Evolutionary conservation across 1,139 yeast genomes (phyloP), one percentile per base, ranked within the genome.

Genomic region (Sugiyamaella xylanicola): DNA sequence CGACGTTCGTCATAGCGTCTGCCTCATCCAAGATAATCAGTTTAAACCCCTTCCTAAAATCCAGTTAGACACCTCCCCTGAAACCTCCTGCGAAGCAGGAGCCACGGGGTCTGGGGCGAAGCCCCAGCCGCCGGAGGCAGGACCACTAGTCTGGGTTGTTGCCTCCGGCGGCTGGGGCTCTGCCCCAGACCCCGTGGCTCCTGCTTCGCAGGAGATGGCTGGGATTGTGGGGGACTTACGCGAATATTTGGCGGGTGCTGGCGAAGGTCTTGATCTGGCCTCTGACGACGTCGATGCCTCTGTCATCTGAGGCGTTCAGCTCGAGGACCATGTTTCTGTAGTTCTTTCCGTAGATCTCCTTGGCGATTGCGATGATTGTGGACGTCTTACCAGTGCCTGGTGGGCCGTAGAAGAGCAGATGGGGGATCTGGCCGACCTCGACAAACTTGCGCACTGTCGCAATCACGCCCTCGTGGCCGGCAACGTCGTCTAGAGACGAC

Each of bases 381-480:
- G 97, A 90, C 0, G 98, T 92, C 67, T 92, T 92, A 59, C 98
- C 98, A 0, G 98, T 92, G 32, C 98, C 98, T 51, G 98, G 97
- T 4, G 98, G 97, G 0, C 98, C 98, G 69, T 92, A 92, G 73
- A 92, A 92, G 50, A 93, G 74, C 96, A 92, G 88, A 70, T 93
- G 98, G 73, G 88, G 88, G 74, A 88, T 86, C 71, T 87, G 92
- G 11, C 95, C 93, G 59, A 87, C 88, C 59, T 83, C 81, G 17
- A 92, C 92, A 70, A 95, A 92, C 69, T 85, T 86, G 47, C 91
- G 81, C 17, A 93, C 90, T 25, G 86, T 93, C 29, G 81, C 80
- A 16, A 93, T 91, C 40, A 91, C 89, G 55, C 88, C 95, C 53
- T 83, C 83, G 68, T 95, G 99, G 8, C 99, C 99, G 62, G 88